Percentiles rank a stretch among this genome's conserved stretches.
phyloP scores from a whole-genome alignment of 179 eudicot genomes.

The Dionaea muscipula region DNA sequence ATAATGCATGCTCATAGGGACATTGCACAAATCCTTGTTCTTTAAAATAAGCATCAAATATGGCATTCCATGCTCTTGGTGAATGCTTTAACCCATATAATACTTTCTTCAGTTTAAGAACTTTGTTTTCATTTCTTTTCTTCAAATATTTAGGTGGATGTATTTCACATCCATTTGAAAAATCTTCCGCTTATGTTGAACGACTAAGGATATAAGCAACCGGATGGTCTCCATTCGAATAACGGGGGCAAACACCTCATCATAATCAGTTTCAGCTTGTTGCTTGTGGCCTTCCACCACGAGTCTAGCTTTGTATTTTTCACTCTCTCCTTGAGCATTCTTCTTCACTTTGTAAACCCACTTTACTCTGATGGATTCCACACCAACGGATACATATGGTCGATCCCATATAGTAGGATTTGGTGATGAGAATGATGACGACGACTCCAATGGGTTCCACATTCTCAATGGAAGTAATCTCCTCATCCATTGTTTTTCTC shows the following conservation, averaged over 20 bases:
- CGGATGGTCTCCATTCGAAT: neutral
- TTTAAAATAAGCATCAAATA: constrained; percentile 4
- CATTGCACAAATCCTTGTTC: neutral
- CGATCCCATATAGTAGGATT: too few relatives aligned
- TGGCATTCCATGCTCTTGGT: neutral
- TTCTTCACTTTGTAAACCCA: neutral
- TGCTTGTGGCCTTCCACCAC: neutral
- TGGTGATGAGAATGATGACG: neutral
- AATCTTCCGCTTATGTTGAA: neutral
- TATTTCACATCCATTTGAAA: neutral
- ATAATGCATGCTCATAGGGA: constrained; percentile 5
- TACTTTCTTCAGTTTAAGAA: constrained; percentile 8
- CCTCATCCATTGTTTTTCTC: neutral
- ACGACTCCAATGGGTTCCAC: neutral
- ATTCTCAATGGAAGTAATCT: neutral
- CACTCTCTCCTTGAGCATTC: neutral
- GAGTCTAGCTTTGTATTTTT: neutral
- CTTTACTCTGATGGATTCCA: neutral
- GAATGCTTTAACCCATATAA: constrained; percentile 5
- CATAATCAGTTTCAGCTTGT: neutral
- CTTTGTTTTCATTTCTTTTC: neutral
- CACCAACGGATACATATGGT: too few relatives aligned
- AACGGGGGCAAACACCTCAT: neutral
- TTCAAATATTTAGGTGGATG: neutral
- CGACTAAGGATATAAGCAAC: neutral